These are phyloP conservation scores for Epichloe elymi DNA, from an alignment of 2,329 filamentous ascomycete genomes.

Conservation along the genomic window DNA sequence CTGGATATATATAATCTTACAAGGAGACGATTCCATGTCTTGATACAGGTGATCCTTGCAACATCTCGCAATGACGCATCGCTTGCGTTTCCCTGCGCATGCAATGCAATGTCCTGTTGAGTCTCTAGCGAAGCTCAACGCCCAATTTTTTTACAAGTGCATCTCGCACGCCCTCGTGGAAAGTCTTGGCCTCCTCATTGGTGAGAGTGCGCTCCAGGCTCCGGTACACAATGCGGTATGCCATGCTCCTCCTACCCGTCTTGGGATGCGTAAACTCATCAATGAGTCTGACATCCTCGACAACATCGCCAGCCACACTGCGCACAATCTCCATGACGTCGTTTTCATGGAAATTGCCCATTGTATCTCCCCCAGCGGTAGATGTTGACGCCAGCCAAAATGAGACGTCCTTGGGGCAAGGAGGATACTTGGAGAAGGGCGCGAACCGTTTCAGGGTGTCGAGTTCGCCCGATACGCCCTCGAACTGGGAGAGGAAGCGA, in stretches of 20 bases:
- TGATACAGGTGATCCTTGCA: background rate
- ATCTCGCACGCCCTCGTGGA: slow-evolving; percentile 56
- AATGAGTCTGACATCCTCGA: slow-evolving; percentile 74
- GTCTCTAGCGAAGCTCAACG: slow-evolving; percentile 44
- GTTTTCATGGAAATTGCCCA: slow-evolving; percentile 68
- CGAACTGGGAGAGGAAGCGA: slow-evolving; percentile 81
- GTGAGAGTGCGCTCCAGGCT: slow-evolving; percentile 85
- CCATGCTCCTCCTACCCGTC: slow-evolving; percentile 70
- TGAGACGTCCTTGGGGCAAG: slow-evolving; percentile 81
- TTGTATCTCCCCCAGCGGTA: slow-evolving; percentile 34
- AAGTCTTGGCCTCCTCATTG: slow-evolving; percentile 61
- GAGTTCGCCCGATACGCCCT: slow-evolving; percentile 40
- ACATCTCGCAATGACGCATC: background rate
- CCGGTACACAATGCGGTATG: slow-evolving; percentile 87
- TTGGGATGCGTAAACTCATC: slow-evolving; percentile 86
- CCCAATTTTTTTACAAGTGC: slow-evolving; percentile 58
- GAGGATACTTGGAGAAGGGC: slow-evolving; percentile 84
- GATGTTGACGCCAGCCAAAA: slow-evolving; percentile 61
- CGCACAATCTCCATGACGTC: slow-evolving; percentile 95
- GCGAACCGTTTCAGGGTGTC: slow-evolving; percentile 49
- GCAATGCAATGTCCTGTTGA: background rate
- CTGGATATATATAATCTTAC: background rate
- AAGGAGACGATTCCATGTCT: background rate
- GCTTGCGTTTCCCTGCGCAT: background rate
- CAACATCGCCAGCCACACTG: slow-evolving; percentile 64